Evolutionary conservation across 257 asterid species (phyloP).

Genomic region (Nicotiana paniculata): DNA sequence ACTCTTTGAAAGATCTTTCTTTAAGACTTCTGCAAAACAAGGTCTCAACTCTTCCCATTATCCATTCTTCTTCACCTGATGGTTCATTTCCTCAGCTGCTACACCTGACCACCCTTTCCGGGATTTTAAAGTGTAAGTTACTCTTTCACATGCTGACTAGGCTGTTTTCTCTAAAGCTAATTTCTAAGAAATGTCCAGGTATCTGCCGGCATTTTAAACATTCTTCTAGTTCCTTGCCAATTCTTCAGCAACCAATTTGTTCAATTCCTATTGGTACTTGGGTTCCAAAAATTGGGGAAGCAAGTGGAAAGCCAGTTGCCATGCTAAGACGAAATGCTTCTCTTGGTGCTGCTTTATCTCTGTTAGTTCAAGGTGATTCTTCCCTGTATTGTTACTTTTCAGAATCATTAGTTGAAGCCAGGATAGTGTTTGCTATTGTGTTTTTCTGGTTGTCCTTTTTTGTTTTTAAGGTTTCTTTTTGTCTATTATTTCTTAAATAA

Average conservation of each 20-base stretch:
- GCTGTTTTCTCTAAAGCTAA: slow-evolving; percentile 14
- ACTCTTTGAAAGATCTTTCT: slow-evolving; percentile 57
- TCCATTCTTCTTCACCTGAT: slow-evolving; percentile 59
- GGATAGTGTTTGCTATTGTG: not conserved
- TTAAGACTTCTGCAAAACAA: slow-evolving; percentile 53
- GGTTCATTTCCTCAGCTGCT: slow-evolving; percentile 60
- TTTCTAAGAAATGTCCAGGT: slow-evolving; percentile 30
- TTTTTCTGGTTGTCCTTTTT: not conserved
- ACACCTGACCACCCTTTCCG: slow-evolving; percentile 65
- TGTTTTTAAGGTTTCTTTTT: not conserved
- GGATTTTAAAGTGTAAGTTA: slow-evolving; percentile 63
- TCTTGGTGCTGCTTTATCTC: slow-evolving; percentile 54
- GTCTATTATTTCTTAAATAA: not conserved
- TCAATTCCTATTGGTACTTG: slow-evolving; percentile 68
- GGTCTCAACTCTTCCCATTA: slow-evolving; percentile 56
- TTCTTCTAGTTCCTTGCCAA: slow-evolving; percentile 70
- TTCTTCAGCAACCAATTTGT: slow-evolving; percentile 67
- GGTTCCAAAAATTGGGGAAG: slow-evolving; percentile 71
- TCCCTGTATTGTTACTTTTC: not conserved
- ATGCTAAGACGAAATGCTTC: slow-evolving; percentile 62
- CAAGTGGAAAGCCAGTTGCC: slow-evolving; percentile 53
- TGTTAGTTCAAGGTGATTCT: slow-evolving; percentile 54
- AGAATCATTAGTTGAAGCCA: not conserved
- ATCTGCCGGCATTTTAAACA: slow-evolving; percentile 66
- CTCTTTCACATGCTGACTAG: not conserved